Evolutionary conservation across 2,329 filamentous ascomycete species (phyloP).

Genomic region (Venturia oleaginea): DNA sequence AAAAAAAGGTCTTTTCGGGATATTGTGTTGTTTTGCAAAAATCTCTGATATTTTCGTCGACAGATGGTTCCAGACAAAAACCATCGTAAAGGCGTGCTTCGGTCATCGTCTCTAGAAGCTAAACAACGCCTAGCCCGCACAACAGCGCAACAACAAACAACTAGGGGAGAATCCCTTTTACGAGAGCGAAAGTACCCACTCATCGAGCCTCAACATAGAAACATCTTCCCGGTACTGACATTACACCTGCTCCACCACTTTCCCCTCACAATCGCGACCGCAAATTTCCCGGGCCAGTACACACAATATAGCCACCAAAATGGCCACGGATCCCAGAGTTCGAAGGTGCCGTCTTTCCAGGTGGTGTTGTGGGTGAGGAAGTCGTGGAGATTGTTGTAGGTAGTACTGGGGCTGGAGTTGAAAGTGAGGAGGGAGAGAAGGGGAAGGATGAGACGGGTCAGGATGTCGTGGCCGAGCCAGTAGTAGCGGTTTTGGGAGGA

Average conservation of each 20-base stretch:
- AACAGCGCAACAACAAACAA: too few relatives aligned
- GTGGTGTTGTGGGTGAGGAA: slow-evolving; percentile 34
- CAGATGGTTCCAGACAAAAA: too few relatives aligned
- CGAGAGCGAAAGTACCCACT: not conserved
- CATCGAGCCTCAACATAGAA: slow-evolving; percentile 20
- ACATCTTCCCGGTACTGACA: slow-evolving; percentile 57
- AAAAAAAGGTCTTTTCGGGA: too few relatives aligned
- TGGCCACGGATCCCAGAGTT: slow-evolving; percentile 41
- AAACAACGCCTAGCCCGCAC: too few relatives aligned
- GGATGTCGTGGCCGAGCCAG: slow-evolving; percentile 60
- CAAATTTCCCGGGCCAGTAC: slow-evolving; percentile 46
- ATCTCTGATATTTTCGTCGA: too few relatives aligned
- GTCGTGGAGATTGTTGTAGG: slow-evolving; percentile 17
- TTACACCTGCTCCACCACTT: slow-evolving; percentile 56
- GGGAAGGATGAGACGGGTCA: slow-evolving; percentile 43
- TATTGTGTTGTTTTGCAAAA: too few relatives aligned
- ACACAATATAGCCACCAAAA: slow-evolving; percentile 45
- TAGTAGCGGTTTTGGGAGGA: slow-evolving; percentile 36
- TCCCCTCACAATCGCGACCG: slow-evolving; percentile 35
- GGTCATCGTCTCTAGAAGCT: too few relatives aligned
- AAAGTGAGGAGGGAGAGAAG: slow-evolving; percentile 31
- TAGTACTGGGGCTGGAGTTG: slow-evolving; percentile 6
- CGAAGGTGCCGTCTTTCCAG: slow-evolving; percentile 44
- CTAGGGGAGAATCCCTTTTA: too few relatives aligned
- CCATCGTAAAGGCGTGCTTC: too few relatives aligned